These are phyloP conservation scores for Microbotryum lychnidis-dioicae DNA, from an alignment of 1,284 basidiomycete genomes.

Conservation along the genomic window DNA sequence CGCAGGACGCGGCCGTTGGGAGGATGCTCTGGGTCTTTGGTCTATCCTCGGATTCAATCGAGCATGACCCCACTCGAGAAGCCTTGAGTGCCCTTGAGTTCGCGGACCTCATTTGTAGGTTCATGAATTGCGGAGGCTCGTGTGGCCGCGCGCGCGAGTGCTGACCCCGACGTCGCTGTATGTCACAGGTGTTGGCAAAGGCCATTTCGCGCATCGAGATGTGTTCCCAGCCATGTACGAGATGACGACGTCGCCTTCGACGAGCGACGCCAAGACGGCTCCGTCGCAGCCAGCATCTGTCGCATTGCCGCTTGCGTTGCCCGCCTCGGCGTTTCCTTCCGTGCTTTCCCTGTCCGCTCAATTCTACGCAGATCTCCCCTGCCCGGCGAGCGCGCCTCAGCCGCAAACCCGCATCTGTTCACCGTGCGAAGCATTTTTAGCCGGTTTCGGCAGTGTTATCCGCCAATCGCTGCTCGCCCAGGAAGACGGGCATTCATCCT, in stretches of 20 bases:
- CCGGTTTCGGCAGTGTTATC: background rate
- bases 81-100: constrained; percentile 5
- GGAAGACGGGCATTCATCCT: background rate
- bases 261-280: background rate
- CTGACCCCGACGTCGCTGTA: background rate
- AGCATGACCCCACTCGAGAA: background rate
- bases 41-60: constrained; percentile 4
- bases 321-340: constrained; percentile 15
- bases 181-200: constrained; percentile 11
- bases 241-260: background rate
- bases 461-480: background rate
- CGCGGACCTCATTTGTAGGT: constrained; percentile 13
- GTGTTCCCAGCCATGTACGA: constrained; percentile 23
- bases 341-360: constrained; percentile 12
- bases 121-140: no score
- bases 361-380: background rate
- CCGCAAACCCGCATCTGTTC: background rate
- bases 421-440: background rate
- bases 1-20: background rate
- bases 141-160: background rate
- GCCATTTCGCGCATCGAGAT: constrained; percentile 15
- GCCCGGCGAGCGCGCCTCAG: background rate
- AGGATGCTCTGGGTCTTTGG: constrained; percentile 26
- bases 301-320: background rate
- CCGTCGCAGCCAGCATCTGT: background rate